Evolutionary conservation across 805 yeast genomes (phyloP).

Genomic region (Pichia gijzeniarum): DNA sequence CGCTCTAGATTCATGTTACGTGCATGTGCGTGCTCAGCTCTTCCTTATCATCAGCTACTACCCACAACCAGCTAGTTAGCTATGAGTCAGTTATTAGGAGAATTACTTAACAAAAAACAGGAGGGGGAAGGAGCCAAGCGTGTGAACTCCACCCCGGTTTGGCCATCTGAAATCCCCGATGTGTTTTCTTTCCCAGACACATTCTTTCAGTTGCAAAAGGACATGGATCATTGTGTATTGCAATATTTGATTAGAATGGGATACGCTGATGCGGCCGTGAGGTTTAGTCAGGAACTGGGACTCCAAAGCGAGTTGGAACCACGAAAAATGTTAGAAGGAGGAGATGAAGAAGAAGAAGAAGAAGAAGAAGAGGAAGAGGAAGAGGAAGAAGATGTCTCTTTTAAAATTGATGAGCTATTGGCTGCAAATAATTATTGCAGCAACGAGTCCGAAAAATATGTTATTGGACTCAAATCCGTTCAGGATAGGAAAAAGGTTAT

Average conservation of each 20-base stretch:
- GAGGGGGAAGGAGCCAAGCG: not conserved
- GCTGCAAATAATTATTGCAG: too few species aligned
- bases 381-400: not conserved
- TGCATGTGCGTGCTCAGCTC: too few species aligned
- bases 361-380: constrained; percentile 13
- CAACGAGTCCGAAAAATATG: not conserved
- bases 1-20: too few species aligned
- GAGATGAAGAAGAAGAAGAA: constrained; percentile 38
- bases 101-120: not conserved
- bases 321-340: constrained; percentile 31
- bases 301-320: constrained; percentile 30
- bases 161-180: constrained; percentile 12
- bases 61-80: not conserved
- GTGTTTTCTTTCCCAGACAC: constrained; percentile 12
- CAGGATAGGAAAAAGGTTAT: constrained; percentile 48
- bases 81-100: constrained; percentile 1
- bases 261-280: constrained; percentile 10
- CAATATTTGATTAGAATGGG: constrained; percentile 12
- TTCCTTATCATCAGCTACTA: too few species aligned
- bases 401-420: too few species aligned
- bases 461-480: constrained; percentile 43
- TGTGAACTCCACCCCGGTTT: constrained; percentile 6
- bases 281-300: constrained; percentile 32
- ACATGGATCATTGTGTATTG: constrained; percentile 5
- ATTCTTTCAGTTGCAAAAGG: constrained; percentile 10